Conservation (phyloP, 371 early-diverging fungal genomes). For the Funneliformis caledonium region DNA sequence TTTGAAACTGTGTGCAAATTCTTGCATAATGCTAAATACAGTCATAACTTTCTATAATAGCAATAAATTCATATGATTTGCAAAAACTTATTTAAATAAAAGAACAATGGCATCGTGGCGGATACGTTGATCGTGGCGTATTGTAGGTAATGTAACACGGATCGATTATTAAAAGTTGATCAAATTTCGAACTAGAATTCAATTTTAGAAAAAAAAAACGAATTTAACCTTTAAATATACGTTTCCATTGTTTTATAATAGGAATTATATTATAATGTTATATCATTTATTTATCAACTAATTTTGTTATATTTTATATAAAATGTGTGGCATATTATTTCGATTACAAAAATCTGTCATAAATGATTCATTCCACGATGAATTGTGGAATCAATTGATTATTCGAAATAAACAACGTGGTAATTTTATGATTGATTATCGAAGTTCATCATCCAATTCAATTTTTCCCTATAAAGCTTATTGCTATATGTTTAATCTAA, state of each 20-base stretch:
- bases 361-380: background rate
- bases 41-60: too few species aligned
- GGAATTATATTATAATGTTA: background rate
- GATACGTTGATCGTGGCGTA: too few species aligned
- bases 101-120: too few species aligned
- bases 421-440: slow-evolving; percentile 8
- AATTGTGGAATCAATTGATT: slow-evolving; percentile 32
- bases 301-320: background rate
- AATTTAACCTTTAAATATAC: background rate
- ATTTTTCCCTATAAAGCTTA: background rate
- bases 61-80: too few species aligned
- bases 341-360: background rate
- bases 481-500: background rate
- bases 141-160: too few species aligned
- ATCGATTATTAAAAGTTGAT: too few species aligned
- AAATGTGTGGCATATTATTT: slow-evolving; percentile 42
- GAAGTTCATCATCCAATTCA: too few species aligned
- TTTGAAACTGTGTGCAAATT: too few species aligned
- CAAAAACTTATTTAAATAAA: too few species aligned
- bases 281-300: background rate
- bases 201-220: background rate
- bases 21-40: too few species aligned
- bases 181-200: too few species aligned
- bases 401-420: slow-evolving; percentile 35
- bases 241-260: background rate